A percentile compares a stretch with the other conserved stretches of the same genome.
These are phyloP conservation scores for Suillus occidentalis DNA, from an alignment of 768 basidiomycete genomes.

Conservation along the genomic window DNA sequence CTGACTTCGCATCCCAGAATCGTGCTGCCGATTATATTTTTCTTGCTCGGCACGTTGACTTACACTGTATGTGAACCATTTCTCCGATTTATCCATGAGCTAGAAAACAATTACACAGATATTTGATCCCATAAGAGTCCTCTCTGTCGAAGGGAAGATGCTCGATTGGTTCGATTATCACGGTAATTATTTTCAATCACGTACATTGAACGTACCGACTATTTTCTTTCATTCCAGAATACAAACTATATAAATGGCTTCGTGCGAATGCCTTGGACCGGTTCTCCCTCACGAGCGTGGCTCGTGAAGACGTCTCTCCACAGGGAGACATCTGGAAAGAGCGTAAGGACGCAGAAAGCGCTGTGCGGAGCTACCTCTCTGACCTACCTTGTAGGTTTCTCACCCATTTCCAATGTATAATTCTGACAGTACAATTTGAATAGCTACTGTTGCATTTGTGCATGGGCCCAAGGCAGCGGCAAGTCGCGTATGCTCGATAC, in stretches of 20 bases:
- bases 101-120: constrained; percentile 48
- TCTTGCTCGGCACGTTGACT: constrained; percentile 85
- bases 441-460: constrained; percentile 75
- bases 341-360: constrained; percentile 70
- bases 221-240: constrained; percentile 46
- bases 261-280: constrained; percentile 58
- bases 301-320: constrained; percentile 15
- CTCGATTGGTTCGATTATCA: constrained; percentile 82
- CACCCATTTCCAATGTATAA: not conserved
- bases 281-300: constrained; percentile 32
- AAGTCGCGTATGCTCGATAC: constrained; percentile 61
- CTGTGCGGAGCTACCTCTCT: constrained; percentile 67
- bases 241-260: constrained; percentile 75
- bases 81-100: not conserved
- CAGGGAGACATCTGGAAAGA: constrained; percentile 76
- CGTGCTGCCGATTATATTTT: constrained; percentile 75
- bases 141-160: constrained; percentile 82
- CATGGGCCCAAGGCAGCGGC: constrained; percentile 83
- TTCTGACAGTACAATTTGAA: constrained; percentile 14
- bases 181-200: constrained; percentile 39
- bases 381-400: constrained; percentile 68
- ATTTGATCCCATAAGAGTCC: constrained; percentile 87
- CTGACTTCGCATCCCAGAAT: constrained; percentile 84
- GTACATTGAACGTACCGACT: not conserved
- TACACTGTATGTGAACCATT: constrained; percentile 64